A percentile compares a stretch with the other conserved stretches of the same genome.
Evolutionary conservation across 805 yeast species (phyloP).

Genomic region (Saccharomycopsis fermentans): DNA sequence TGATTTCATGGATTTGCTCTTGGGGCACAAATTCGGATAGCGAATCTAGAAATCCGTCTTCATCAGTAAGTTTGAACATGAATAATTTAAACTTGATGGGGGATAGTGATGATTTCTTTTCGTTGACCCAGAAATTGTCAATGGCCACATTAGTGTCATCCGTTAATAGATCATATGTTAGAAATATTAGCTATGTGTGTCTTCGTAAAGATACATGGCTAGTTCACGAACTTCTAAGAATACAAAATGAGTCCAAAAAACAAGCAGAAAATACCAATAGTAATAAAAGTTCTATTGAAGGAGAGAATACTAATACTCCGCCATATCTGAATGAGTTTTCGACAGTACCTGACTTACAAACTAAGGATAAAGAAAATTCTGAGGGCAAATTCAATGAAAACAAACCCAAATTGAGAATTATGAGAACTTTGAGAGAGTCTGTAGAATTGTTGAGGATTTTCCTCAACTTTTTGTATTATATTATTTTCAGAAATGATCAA

Average conservation of each 20-base stretch:
- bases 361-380: background rate
- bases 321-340: background rate
- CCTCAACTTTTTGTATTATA: background rate
- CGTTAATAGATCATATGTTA: constrained; percentile 53
- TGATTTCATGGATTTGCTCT: constrained; percentile 43
- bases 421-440: background rate
- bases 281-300: background rate
- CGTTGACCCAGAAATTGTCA: constrained; percentile 50
- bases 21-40: constrained; percentile 33
- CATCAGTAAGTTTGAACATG: constrained; percentile 20
- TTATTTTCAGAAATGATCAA: background rate
- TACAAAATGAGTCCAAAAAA: constrained; percentile 21
- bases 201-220: constrained; percentile 36
- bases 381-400: background rate
- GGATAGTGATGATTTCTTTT: constrained; percentile 54
- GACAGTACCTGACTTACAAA: background rate
- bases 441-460: background rate
- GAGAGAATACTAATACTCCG: background rate
- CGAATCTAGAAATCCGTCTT: constrained; percentile 21
- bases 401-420: background rate
- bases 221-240: constrained; percentile 20
- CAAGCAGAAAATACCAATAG: constrained; percentile 14
- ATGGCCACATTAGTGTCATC: constrained; percentile 57
- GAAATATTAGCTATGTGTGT: constrained; percentile 41
- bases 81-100: constrained; percentile 29